Evolutionary conservation across 257 asterid species (phyloP), one percentile per base, ranked within the genome.

Genomic region (Gynochthodes officinalis): DNA sequence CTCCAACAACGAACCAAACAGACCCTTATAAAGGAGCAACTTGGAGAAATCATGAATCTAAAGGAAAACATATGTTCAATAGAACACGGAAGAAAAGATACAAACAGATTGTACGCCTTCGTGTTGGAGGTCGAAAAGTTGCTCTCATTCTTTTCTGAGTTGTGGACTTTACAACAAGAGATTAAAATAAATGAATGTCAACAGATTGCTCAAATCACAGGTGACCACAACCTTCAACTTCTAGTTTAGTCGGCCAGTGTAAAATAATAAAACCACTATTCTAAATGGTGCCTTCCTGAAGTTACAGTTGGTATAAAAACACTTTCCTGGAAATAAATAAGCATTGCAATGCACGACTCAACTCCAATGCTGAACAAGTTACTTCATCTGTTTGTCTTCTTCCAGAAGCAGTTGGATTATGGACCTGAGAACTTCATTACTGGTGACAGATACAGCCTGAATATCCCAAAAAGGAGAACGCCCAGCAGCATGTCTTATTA

Each of bases 381-480:
- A 81, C 64, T 74, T 79, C 46, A 76, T 49, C n/a, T 75, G 86
- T 81, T 94, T 94, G 71, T 91, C 96, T 88, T 94, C 97, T 73
- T 91, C 97, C 39, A 89, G 78, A 76, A 94, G 87, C 85, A 94
- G 80, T 70, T 91, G 97, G 48, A 90, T 83, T 73, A 94, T 91
- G 30, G 97, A 89, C 74, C 80, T 82, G 63, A 94, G 86, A 70
- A 94, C 97, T 84, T 91, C 97, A 76, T 80, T 84, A 46, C 89
- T 87, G 33, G 70, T 77, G 42, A 84, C 78, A 12, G 82, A 73
- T 64, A 86, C 74, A 6, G 77, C 77, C 84, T 82, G 78, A 44
- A 64, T 68, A 37, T 13, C 43, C 57, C 40, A 32, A 7, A 76
- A 64, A 48, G 44, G 69, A 62, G 53, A 72, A 7, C 62, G n/a